Evolutionary conservation across 768 basidiomycete species (phyloP).

Genomic region (Leccinum subgranulosum): DNA sequence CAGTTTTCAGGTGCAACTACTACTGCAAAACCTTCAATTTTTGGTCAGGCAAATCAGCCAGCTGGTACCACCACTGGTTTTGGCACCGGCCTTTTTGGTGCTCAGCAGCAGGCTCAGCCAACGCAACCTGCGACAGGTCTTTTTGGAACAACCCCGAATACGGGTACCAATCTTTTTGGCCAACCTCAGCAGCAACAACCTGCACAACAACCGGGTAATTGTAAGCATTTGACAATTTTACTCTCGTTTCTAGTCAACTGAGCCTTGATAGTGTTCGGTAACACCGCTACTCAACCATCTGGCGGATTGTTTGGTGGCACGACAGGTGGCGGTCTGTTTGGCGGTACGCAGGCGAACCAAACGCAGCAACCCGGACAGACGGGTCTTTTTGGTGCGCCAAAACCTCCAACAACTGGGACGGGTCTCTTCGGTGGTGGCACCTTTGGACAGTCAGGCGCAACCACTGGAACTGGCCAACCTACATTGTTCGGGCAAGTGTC

Average conservation of each 20-base stretch:
- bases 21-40: constrained; percentile 44
- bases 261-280: constrained; percentile 36
- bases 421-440: constrained; percentile 51
- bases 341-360: constrained; percentile 33
- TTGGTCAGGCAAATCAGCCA: constrained; percentile 47
- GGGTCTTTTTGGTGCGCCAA: constrained; percentile 29
- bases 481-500: constrained; percentile 53
- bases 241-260: constrained; percentile 5
- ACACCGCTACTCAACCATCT: constrained; percentile 25
- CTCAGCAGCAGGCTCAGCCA: constrained; percentile 26
- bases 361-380: constrained; percentile 36
- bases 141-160: constrained; percentile 28
- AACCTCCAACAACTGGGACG: constrained; percentile 31
- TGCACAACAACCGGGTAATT: constrained; percentile 35
- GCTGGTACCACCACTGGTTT: constrained; percentile 34
- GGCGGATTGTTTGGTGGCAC: constrained; percentile 38
- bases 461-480: constrained; percentile 29
- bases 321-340: constrained; percentile 34
- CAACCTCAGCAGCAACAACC: constrained; percentile 37
- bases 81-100: constrained; percentile 28
- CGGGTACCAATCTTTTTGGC: constrained; percentile 32
- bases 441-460: constrained; percentile 41
- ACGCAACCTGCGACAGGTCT: constrained; percentile 23
- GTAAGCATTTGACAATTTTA: constrained; percentile 26
- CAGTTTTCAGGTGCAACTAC: constrained; percentile 27